A percentile compares a stretch with the other conserved stretches of the same genome.
phyloP scores from a whole-genome alignment of 1,284 basidiomycete species.

The Boletus nobilissimus region DNA sequence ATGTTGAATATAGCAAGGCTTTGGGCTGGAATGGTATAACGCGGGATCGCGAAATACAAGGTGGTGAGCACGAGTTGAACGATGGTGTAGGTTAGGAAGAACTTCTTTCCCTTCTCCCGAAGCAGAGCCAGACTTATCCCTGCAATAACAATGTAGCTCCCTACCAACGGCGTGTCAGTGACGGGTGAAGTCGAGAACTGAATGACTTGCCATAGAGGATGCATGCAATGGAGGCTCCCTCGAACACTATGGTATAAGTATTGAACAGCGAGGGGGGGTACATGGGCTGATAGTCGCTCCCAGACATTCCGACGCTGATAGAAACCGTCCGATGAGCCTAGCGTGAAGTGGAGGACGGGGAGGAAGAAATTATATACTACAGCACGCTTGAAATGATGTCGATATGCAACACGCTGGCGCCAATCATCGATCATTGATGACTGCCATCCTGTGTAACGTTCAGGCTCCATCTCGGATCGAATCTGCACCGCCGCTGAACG shows the following conservation, averaged over 20 bases:
- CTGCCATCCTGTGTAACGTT: no score
- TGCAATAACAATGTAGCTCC: conserved; percentile 34
- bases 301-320: conserved; percentile 29
- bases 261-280: conserved; percentile 28
- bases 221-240: conserved; percentile 34
- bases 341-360: neutral
- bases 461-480: no score
- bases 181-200: neutral
- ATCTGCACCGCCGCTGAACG: no score
- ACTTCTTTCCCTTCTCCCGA: conserved; percentile 29
- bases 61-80: conserved; percentile 36
- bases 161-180: conserved; percentile 16
- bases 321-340: neutral
- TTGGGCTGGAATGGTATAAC: conserved; percentile 31
- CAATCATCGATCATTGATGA: no score
- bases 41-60: conserved; percentile 32
- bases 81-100: conserved; percentile 30
- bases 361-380: conserved; percentile 17
- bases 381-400: neutral
- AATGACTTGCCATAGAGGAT: conserved; percentile 32
- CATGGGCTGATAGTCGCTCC: conserved; percentile 1
- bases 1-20: conserved; percentile 31
- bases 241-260: conserved; percentile 33
- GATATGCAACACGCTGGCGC: neutral
- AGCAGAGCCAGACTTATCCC: conserved; percentile 34